These are phyloP conservation scores for Saturnispora saitoi DNA, from an alignment of 805 yeast genomes.

Conservation along the genomic window DNA sequence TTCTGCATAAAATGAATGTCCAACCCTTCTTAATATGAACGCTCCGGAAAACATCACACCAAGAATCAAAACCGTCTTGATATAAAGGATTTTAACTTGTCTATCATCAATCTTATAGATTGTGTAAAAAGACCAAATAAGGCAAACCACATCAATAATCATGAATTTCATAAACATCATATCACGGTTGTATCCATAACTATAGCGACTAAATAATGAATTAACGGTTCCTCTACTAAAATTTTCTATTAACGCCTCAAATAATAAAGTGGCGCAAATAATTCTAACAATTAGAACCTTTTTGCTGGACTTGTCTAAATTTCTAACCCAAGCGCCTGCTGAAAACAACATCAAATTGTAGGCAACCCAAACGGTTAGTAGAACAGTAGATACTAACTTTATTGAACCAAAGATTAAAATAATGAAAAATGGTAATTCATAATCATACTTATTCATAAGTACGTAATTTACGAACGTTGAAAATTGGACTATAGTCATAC, in stretches of 20 bases:
- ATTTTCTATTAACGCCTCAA: not conserved
- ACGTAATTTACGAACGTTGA: constrained; percentile 15
- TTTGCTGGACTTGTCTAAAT: constrained; percentile 1
- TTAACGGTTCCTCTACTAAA: not conserved
- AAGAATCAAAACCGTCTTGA: not conserved
- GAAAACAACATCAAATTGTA: constrained; percentile 26
- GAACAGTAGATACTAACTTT: constrained; percentile 18
- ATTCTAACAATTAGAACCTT: not conserved
- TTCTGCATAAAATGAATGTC: not conserved
- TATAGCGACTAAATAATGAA: not conserved
- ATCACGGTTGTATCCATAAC: not conserved
- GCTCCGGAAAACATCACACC: not conserved
- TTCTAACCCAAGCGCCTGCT: constrained; percentile 19
- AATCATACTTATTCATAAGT: constrained; percentile 22
- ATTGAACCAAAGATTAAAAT: constrained; percentile 18
- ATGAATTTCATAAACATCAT: not conserved
- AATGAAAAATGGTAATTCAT: constrained; percentile 15
- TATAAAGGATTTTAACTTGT: not conserved
- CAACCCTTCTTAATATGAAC: not conserved
- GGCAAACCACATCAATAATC: not conserved
- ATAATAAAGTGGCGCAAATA: not conserved
- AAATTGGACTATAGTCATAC: constrained; percentile 14
- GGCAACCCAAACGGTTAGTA: constrained; percentile 25
- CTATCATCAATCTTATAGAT: not conserved
- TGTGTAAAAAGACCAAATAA: not conserved